A percentile compares a stretch with the other conserved stretches of the same genome.
Conservation (phyloP, 306 rosid genomes). For the Adenanthera pavonina region DNA sequence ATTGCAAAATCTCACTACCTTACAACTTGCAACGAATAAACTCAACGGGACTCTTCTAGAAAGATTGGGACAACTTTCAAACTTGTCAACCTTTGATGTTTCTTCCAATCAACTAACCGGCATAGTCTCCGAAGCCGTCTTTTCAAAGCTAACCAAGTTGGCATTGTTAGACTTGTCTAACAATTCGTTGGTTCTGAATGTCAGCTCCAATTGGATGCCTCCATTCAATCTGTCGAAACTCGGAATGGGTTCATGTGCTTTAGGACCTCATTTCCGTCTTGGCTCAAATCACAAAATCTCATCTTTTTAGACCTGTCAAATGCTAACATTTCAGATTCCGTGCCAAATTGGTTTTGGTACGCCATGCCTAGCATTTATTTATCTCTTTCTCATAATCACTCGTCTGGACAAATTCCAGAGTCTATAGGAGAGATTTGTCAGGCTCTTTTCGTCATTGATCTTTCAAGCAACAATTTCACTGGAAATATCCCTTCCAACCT, state of each 20-base stretch:
- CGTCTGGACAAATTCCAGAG: constrained; percentile 44
- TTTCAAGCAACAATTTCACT: neutral
- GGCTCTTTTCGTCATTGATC: constrained; percentile 2
- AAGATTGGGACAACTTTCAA: constrained; percentile 53
- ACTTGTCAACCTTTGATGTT: constrained; percentile 39
- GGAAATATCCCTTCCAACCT: constrained; percentile 48
- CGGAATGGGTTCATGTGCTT: constrained; percentile 46
- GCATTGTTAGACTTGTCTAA: constrained; percentile 6
- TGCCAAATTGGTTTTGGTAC: constrained; percentile 59
- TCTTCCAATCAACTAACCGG: constrained; percentile 55
- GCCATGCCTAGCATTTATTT: constrained; percentile 31
- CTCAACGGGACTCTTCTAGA: constrained; percentile 54
- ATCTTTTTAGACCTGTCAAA: constrained; percentile 48
- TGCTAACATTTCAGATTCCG: constrained; percentile 43
- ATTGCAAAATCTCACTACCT: constrained; percentile 25
- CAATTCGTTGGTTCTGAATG: constrained; percentile 44
- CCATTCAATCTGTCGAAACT: constrained; percentile 39
- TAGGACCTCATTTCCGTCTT: constrained; percentile 55
- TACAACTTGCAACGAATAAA: constrained; percentile 34
- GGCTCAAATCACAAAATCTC: constrained; percentile 46
- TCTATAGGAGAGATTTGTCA: constrained; percentile 31
- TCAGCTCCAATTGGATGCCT: constrained; percentile 49
- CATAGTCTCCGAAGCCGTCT: constrained; percentile 42
- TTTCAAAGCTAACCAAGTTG: constrained; percentile 39
- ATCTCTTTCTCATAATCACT: constrained; percentile 43